Evolutionary conservation across 345 rosid genomes (phyloP).

Genomic region (Ceriops decandra): DNA sequence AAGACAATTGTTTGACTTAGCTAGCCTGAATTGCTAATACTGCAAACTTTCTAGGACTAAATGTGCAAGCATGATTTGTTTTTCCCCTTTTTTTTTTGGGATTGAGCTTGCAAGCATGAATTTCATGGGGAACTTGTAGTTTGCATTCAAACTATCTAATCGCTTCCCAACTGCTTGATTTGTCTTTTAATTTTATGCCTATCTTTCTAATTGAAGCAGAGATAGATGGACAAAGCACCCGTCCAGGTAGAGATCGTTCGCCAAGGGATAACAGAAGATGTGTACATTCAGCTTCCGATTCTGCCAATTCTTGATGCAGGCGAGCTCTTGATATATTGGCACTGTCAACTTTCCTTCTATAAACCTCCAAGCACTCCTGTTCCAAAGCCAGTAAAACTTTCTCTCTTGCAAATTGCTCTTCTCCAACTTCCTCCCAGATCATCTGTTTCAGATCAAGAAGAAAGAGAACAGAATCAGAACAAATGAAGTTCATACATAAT

Average conservation of each 20-base stretch:
- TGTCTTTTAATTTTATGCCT: neutral
- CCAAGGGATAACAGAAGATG: constrained; percentile 93
- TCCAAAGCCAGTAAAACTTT: constrained; percentile 80
- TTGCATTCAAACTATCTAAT: neutral
- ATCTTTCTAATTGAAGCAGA: constrained; percentile 1
- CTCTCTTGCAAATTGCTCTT: constrained; percentile 71
- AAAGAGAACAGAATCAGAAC: constrained; percentile 4
- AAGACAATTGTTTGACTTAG: too few relatives aligned
- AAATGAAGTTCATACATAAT: neutral
- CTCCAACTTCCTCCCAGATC: constrained; percentile 99
- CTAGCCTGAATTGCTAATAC: neutral
- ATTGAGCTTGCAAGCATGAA: neutral
- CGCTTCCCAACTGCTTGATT: neutral
- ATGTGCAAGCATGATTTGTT: neutral
- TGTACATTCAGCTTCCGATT: constrained; percentile 95
- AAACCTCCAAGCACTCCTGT: constrained; percentile 86
- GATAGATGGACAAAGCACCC: constrained; percentile 50
- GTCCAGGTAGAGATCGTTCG: constrained; percentile 89
- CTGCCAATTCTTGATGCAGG: constrained; percentile 93
- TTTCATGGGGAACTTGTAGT: neutral
- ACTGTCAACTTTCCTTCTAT: constrained; percentile 89
- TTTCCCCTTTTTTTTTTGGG: neutral
- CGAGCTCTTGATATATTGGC: constrained; percentile 93
- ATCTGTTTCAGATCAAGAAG: constrained; percentile 42
- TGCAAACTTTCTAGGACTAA: neutral